A percentile compares a stretch with the other conserved stretches of the same genome.
These are phyloP conservation scores for Odontarrhena argentea DNA, from an alignment of 345 rosid species.

Conservation along the genomic window DNA sequence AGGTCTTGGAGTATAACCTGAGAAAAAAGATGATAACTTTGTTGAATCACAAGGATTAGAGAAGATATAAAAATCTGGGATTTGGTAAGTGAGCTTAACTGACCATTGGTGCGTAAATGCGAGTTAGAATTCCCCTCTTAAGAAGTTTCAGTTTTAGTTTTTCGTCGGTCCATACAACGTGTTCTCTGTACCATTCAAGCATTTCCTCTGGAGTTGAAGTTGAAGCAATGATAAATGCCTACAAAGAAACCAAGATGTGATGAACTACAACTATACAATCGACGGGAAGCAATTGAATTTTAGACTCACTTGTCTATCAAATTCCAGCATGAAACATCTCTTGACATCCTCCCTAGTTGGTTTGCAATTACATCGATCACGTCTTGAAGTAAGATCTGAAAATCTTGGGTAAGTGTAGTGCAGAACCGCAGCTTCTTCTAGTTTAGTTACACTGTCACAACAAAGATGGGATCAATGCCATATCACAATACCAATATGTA, in stretches of 20 bases:
- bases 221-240: conserved; percentile 98
- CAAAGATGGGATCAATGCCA: conserved; percentile 17
- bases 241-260: conserved; percentile 7
- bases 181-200: conserved; percentile 83
- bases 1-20: conserved; percentile 77
- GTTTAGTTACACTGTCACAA: conserved; percentile 55
- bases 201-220: conserved; percentile 85
- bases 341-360: conserved; percentile 86
- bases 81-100: conserved; percentile 31
- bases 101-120: conserved; percentile 84
- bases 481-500: not conserved
- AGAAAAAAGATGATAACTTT: conserved; percentile 4
- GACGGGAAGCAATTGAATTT: not conserved
- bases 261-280: not conserved
- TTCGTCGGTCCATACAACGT: conserved; percentile 75
- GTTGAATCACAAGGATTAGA: not conserved
- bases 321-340: conserved; percentile 94
- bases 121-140: conserved; percentile 72
- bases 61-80: not conserved
- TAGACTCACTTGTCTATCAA: conserved; percentile 82
- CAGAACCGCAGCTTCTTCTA: conserved; percentile 78
- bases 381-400: conserved; percentile 94
- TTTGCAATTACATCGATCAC: conserved; percentile 90
- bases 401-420: conserved; percentile 83
- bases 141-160: conserved; percentile 55